Conservation (phyloP, 768 basidiomycete species). For the Gyrodon lividus region DNA sequence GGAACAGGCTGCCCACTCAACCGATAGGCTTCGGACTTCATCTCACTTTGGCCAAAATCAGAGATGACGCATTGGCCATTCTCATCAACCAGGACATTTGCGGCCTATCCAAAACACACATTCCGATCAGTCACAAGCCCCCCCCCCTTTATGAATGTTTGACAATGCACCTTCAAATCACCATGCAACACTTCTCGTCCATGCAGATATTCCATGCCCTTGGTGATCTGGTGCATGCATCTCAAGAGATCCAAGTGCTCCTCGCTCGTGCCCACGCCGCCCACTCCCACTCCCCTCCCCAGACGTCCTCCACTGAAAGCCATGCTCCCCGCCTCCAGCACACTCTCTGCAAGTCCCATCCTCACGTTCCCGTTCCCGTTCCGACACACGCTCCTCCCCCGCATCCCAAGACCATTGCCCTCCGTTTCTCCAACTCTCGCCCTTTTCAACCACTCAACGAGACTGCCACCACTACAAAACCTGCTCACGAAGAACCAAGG, state of each 20-base stretch:
- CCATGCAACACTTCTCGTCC: conserved; percentile 68
- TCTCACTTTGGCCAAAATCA: conserved; percentile 82
- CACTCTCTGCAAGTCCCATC: not conserved
- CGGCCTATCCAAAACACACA: conserved; percentile 42
- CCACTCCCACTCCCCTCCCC: not conserved
- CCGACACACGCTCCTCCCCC: not conserved
- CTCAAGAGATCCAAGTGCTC: conserved; percentile 43
- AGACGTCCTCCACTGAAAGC: not conserved
- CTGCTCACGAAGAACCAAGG: conserved; percentile 83
- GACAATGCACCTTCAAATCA: conserved; percentile 64
- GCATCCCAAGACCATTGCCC: not conserved
- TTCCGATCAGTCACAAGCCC: not conserved
- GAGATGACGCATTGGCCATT: conserved; percentile 66
- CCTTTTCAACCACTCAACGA: conserved; percentile 56
- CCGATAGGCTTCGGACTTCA: conserved; percentile 68
- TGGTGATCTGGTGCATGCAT: conserved; percentile 71
- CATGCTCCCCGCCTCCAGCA: not conserved
- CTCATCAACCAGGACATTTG: conserved; percentile 77
- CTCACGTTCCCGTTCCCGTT: not conserved
- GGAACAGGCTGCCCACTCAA: conserved; percentile 51
- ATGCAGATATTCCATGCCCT: conserved; percentile 84
- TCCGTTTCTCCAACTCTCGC: conserved; percentile 2
- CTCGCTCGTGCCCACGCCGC: not conserved
- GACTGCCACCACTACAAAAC: conserved; percentile 63
- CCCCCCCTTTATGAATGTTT: not conserved